Percentiles rank a stretch among this genome's conserved stretches.
Conservation (phyloP, 805 yeast genomes). For the Nakazawaea ambrosiae region DNA sequence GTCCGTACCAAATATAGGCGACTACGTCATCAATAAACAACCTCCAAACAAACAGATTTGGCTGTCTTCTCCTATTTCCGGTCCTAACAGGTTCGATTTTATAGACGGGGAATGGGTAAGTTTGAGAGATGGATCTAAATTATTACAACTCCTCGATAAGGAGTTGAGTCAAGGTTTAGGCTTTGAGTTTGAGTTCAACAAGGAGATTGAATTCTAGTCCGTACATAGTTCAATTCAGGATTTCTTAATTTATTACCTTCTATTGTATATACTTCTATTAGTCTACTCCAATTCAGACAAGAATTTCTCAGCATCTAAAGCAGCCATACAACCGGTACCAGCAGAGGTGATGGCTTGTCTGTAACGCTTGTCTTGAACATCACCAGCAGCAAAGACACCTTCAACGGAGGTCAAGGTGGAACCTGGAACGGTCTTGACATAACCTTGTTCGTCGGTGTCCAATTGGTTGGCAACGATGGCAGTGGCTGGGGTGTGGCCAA, state of each 20-base stretch:
- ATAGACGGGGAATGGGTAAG: constrained; percentile 74
- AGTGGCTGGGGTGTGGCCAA: constrained; percentile 97
- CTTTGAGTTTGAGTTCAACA: constrained; percentile 13
- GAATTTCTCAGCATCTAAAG: constrained; percentile 85
- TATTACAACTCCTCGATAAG: constrained; percentile 38
- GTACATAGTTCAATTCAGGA: not conserved
- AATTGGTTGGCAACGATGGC: constrained; percentile 68
- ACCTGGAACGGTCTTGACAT: constrained; percentile 86
- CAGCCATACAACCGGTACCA: constrained; percentile 99
- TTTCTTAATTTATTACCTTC: not conserved
- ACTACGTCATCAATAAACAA: constrained; percentile 91
- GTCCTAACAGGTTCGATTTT: constrained; percentile 83
- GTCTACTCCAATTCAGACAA: constrained; percentile 32
- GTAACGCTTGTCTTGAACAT: constrained; percentile 93
- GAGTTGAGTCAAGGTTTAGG: constrained; percentile 36
- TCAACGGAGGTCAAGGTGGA: constrained; percentile 75
- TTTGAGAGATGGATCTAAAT: constrained; percentile 51
- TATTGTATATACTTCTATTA: too few relatives aligned
- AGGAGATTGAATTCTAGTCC: too few relatives aligned
- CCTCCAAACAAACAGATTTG: constrained; percentile 97
- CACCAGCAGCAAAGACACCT: constrained; percentile 98
- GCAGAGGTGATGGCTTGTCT: constrained; percentile 99
- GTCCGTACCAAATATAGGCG: constrained; percentile 62
- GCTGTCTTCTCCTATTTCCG: constrained; percentile 89
- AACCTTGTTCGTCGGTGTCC: constrained; percentile 82